Evolutionary conservation across 2,329 filamentous ascomycete species (phyloP), one percentile per base, ranked within the genome.

Genomic region (Trichoderma sp.): DNA sequence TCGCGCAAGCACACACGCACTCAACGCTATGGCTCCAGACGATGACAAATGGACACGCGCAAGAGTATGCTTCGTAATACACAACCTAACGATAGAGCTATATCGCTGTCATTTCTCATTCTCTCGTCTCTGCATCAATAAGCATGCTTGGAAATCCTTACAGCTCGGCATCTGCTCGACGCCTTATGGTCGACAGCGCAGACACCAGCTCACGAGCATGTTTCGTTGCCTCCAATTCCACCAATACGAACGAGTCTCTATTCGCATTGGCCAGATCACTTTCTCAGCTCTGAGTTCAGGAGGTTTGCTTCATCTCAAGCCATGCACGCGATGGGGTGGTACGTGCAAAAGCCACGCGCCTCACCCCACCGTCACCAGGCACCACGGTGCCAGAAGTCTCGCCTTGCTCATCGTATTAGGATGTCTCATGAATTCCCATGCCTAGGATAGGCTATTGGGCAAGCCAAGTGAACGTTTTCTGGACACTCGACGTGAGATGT

Each of bases 291-390:
- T 11, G 51, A 36, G 7, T 47, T 32, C 11, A 15, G 36, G 36
- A 47, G 36, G 56, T 56, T 30, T 68, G 26, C 65, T 69, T 69
- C 65, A 30, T 61, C 53, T 69, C 36, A 8, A 60, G n/a, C 26
- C 56, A 32, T 24, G 34, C 65, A 61, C 56, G 26, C 36, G 56
- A 69, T 34, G 65, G 60, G 36, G 26, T 69, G 56, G 36, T 69
- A 47, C 26, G 21, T 28, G 51, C 53, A 43, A 47, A 60, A 51
- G 56, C 36, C 36, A 51, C 12, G 53, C 36, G 12, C 65, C 36
- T 68, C 65, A 18, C 21, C 51, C 57, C 65, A 69, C 64, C 64
- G 43, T 30, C 8, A 43, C 28, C 36, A 51, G 53, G 65, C 65
- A 69, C 26, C n/a, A 39, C 47, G 3, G 36, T 43, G 14, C 26